Percentiles rank a stretch among this genome's conserved stretches.
Evolutionary conservation across 345 rosid genomes (phyloP).

Genomic region (Excoecaria agallocha): DNA sequence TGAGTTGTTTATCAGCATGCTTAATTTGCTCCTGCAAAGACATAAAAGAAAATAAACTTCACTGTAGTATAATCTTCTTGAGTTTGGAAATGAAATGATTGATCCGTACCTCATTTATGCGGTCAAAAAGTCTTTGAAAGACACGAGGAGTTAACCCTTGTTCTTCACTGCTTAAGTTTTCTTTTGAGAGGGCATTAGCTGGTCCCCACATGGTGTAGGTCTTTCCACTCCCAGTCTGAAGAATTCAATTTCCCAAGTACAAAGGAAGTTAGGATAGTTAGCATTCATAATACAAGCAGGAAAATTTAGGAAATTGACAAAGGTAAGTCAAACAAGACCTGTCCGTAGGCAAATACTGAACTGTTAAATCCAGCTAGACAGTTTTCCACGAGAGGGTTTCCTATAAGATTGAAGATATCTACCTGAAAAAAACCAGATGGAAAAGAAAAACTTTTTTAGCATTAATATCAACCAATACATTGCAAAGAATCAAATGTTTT

Average conservation of each 20-base stretch:
- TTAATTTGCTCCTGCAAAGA: conserved; percentile 75
- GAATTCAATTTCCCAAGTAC: conserved; percentile 17
- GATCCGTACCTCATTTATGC: conserved; percentile 73
- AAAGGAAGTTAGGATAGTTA: conserved; percentile 5
- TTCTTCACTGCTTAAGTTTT: conserved; percentile 54
- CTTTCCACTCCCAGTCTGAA: conserved; percentile 94
- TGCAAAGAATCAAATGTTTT: neutral
- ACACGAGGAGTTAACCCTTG: conserved; percentile 96
- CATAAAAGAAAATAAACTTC: conserved; percentile 8
- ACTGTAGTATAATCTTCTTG: conserved; percentile 1
- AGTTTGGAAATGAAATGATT: conserved; percentile 16
- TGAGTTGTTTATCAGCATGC: conserved; percentile 79
- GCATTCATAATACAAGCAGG: neutral
- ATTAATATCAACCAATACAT: conserved; percentile 2
- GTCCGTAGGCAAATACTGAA: conserved; percentile 98
- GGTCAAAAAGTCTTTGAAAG: conserved; percentile 69
- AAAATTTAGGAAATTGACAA: neutral
- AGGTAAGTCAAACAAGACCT: conserved; percentile 44
- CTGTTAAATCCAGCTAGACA: conserved; percentile 97
- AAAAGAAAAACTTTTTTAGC: conserved; percentile 1
- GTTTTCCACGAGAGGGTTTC: conserved; percentile 88
- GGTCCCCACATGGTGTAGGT: conserved; percentile 99
- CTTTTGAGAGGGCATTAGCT: conserved; percentile 70
- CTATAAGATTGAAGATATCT: conserved; percentile 81
- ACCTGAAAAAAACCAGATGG: conserved; percentile 38